Base-by-base conservation (phyloP, 768 basidiomycete genomes). In the Leccinum variicolor region DNA sequence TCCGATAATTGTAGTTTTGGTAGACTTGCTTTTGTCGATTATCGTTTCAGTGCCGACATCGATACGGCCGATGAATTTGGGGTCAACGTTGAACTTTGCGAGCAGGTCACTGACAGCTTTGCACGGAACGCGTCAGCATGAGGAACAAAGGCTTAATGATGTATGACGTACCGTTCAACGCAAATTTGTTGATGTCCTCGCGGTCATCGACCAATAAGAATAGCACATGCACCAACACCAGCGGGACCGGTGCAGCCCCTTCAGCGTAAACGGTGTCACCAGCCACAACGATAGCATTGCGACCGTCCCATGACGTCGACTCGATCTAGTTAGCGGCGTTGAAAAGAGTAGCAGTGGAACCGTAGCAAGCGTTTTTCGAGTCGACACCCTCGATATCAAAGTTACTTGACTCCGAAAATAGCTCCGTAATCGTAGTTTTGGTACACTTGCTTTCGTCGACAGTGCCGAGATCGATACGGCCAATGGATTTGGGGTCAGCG, bases 371-470 rank as follows among this genome's bases (percentile, higher is more conserved):
- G n/a, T n/a, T n/a, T n/a, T n/a, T n/a, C n/a, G n/a, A n/a, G n/a
- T n/a, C n/a, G n/a, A n/a, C n/a, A n/a, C n/a, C n/a, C n/a, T 26
- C 96, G 57, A 99, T 94, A 70, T 99, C 97, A 66, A 83, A 84
- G 84, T 98, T 99, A n/a, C n/a, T n/a, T n/a, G n/a, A n/a, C n/a
- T n/a, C n/a, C n/a, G n/a, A 58, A 71, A 99, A 99, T 68, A 98
- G 89, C 75, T 98, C 94, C 96, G 98, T 98, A 59, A 99, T 84
- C 56, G 92, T 88, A 3, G 97, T 98, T 79, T 99, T 99, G 75
- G 94, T 93, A 10, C 95, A 92, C 76, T 99, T 99, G 47, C 94
- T 94, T 79, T 98, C 98, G 84, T 99, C 96, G 66, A 99, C 96
- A 23, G 96, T 99, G 49, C 96, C 96, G 57, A 98, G 94, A 62